Conservation (phyloP, 2,329 filamentous ascomycete genomes). For the Aspergillus aculeatus region DNA sequence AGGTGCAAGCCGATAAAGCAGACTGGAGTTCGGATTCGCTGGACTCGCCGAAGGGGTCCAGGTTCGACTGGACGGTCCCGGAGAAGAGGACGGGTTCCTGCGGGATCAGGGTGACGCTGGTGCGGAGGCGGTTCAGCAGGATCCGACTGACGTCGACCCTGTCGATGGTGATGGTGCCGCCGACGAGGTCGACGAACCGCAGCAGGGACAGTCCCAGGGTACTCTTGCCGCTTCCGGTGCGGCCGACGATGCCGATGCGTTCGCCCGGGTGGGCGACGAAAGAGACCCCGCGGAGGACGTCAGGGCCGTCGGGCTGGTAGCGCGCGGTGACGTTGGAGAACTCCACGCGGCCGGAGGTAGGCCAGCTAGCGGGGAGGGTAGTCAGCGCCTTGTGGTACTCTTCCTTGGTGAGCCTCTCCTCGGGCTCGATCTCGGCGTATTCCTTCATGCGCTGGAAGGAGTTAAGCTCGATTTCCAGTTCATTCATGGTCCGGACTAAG, state of each 20-base stretch:
- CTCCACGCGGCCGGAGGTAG: slow-evolving; percentile 24
- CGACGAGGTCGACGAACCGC: slow-evolving; percentile 51
- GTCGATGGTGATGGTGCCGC: slow-evolving; percentile 56
- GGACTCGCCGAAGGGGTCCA: slow-evolving; percentile 58
- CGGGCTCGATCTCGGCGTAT: slow-evolving; percentile 26
- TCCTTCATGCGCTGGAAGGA: slow-evolving; percentile 27
- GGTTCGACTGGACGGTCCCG: slow-evolving; percentile 57
- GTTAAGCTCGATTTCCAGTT: slow-evolving; percentile 58
- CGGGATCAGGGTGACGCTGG: slow-evolving; percentile 58
- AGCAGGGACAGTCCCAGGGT: slow-evolving; percentile 55
- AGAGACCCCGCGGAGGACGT: slow-evolving; percentile 25
- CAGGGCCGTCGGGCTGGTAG: slow-evolving; percentile 21
- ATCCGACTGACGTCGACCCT: slow-evolving; percentile 57
- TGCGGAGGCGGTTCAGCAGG: slow-evolving; percentile 51
- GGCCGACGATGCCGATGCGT: slow-evolving; percentile 29
- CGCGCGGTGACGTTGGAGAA: slow-evolving; percentile 26
- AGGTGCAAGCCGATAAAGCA: slow-evolving; percentile 31
- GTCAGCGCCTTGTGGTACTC: slow-evolving; percentile 3
- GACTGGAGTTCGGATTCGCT: slow-evolving; percentile 46
- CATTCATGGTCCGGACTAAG: slow-evolving; percentile 56
- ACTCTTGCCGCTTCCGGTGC: slow-evolving; percentile 36
- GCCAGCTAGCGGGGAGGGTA: slow-evolving; percentile 25
- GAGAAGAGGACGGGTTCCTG: slow-evolving; percentile 62
- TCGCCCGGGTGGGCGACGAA: slow-evolving; percentile 25
- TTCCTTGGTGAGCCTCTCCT: slow-evolving; percentile 18